These are phyloP conservation scores for Hordeum pubiflorum DNA, from an alignment of 202 grass and related monocot genomes.

Conservation along the genomic window DNA sequence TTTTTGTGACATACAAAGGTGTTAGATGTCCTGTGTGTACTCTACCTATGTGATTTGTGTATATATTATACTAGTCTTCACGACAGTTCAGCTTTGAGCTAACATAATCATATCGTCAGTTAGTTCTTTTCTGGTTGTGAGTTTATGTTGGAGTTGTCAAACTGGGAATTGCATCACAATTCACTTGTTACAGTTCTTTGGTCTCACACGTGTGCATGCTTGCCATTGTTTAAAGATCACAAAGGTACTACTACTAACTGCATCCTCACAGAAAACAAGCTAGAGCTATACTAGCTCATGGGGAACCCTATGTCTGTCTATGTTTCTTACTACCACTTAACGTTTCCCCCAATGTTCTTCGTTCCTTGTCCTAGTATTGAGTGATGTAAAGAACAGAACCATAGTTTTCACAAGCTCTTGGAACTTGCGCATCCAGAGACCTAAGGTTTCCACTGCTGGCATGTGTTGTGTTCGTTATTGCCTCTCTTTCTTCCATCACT, in stretches of 20 bases:
- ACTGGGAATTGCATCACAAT: slow-evolving; percentile 36
- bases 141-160: slow-evolving; percentile 23
- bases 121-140: slow-evolving; percentile 21
- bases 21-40: slow-evolving; percentile 28
- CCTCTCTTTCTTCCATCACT: slow-evolving; percentile 24
- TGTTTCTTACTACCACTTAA: slow-evolving; percentile 11
- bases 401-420: slow-evolving; percentile 45
- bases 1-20: slow-evolving; percentile 35
- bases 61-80: slow-evolving; percentile 42
- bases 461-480: slow-evolving; percentile 29
- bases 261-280: slow-evolving; percentile 24
- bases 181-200: slow-evolving; percentile 36
- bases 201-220: slow-evolving; percentile 38
- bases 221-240: slow-evolving; percentile 39
- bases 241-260: slow-evolving; percentile 19
- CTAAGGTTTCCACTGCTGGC: slow-evolving; percentile 28
- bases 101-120: slow-evolving; percentile 18
- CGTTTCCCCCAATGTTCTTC: slow-evolving; percentile 18
- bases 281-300: slow-evolving; percentile 27
- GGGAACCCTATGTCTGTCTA: slow-evolving; percentile 30
- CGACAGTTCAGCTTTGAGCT: slow-evolving; percentile 3
- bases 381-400: slow-evolving; percentile 34
- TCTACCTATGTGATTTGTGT: slow-evolving; percentile 27
- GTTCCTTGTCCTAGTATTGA: slow-evolving; percentile 23
- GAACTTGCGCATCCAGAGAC: slow-evolving; percentile 55